Evolutionary conservation across 2,329 filamentous ascomycete species (phyloP), one percentile per base, ranked within the genome.

Genomic region (Aspergillus proliferans): DNA sequence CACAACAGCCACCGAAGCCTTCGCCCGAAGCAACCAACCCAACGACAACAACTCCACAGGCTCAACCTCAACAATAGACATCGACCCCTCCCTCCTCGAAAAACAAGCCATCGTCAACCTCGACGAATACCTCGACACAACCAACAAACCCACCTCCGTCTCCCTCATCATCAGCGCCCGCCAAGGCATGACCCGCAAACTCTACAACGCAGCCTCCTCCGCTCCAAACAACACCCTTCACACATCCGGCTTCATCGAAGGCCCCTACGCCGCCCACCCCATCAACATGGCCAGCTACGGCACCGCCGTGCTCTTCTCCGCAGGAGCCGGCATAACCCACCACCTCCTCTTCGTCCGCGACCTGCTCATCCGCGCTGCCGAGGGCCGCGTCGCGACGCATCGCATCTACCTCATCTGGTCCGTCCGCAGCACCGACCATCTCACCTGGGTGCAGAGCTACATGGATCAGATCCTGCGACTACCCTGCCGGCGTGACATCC

Each of bases 271-370:
- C 42, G 80, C 80, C 7, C 77, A 80, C 61, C 77, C 82, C 47
- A 72, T 71, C 39, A 73, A 74, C 44, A 72, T 83, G 45, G 69
- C 74, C 43, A 82, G 77, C 46, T 85, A 84, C 66, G 83, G 82
- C 58, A 85, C 82, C 0, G 75, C 80, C n/a, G 66, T 85, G 21
- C 76, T 85, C 48, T 85, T 85, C 67, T 82, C 82, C 4, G 82
- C 79, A 43, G 82, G 82, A 47, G 81, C 83, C 24, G 82, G 82
- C 47, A 85, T 85, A 51, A 85, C 83, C 2, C 82, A 85, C 60
- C 81, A 84, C 63, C 72, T 84, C 51, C 74, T 80, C 48, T 81
- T 79, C 65, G 72, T 84, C 18, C 78, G 79, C 52, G 75, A 83
- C 48, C 75, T 85, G 1, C 70, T 85, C 51, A 65, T 71, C 14